These are phyloP conservation scores for Gigaspora rosea DNA, from an alignment of 192 early-diverging fungal genomes.

Conservation along the genomic window DNA sequence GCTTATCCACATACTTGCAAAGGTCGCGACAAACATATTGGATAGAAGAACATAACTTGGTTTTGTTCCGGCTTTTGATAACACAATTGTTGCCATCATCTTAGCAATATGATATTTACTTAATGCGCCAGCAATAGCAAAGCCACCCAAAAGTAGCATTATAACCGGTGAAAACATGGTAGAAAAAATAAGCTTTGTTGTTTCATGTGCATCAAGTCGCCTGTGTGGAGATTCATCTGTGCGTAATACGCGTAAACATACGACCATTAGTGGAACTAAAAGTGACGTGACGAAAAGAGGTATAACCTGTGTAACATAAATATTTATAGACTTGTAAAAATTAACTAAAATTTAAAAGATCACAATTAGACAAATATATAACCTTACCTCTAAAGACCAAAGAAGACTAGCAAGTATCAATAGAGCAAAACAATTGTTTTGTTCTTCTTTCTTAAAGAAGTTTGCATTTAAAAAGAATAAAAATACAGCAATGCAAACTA, in stretches of 20 bases:
- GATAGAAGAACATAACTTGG: constrained; percentile 84
- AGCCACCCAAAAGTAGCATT: constrained; percentile 94
- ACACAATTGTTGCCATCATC: constrained; percentile 81
- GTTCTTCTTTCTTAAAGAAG: constrained; percentile 72
- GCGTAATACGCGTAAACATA: constrained; percentile 83
- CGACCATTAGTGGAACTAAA: constrained; percentile 83
- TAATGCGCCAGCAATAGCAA: constrained; percentile 90
- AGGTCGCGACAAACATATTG: constrained; percentile 95
- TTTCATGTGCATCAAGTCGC: constrained; percentile 71
- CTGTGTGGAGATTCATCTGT: constrained; percentile 51
- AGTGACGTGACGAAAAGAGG: constrained; percentile 92
- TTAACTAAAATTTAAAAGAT: too few species aligned
- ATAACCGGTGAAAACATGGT: constrained; percentile 96
- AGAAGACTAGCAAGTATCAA: constrained; percentile 86
- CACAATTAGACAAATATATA: too few species aligned
- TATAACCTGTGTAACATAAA: constrained; percentile 57
- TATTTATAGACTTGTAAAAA: neutral
- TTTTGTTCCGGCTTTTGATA: constrained; percentile 85
- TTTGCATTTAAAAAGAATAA: constrained; percentile 51
- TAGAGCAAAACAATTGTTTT: constrained; percentile 90
- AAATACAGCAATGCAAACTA: constrained; percentile 62
- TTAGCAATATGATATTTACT: constrained; percentile 97
- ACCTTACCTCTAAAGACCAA: constrained; percentile 86
- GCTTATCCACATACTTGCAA: constrained; percentile 98
- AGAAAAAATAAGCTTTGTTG: constrained; percentile 83